Evolutionary conservation across 2,329 filamentous ascomycete genomes (phyloP).

Genomic region (Botrytis tulipae): DNA sequence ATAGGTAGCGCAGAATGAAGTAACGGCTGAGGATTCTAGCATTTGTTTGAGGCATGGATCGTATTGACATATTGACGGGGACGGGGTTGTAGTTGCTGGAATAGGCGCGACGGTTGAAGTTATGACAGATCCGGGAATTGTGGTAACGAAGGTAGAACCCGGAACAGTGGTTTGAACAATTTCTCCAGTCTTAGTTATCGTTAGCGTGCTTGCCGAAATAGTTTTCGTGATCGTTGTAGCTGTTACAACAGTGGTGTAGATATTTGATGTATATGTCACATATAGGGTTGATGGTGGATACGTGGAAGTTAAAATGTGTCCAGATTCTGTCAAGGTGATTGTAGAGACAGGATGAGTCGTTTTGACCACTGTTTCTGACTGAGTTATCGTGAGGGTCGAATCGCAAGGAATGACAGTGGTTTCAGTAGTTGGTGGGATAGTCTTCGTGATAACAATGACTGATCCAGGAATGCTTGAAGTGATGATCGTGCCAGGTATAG

Average conservation of each 20-base stretch:
- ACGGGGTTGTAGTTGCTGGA: neutral
- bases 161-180: conserved; percentile 5
- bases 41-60: neutral
- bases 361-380: neutral
- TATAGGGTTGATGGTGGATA: neutral
- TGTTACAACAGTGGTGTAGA: conserved; percentile 9
- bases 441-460: conserved; percentile 3
- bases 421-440: conserved; percentile 8
- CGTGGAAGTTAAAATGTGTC: neutral
- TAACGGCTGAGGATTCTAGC: neutral
- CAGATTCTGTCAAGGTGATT: conserved; percentile 5
- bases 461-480: conserved; percentile 10
- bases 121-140: neutral
- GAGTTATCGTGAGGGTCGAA: conserved; percentile 6
- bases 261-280: conserved; percentile 4
- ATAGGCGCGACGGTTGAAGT: neutral
- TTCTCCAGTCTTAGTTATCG: conserved; percentile 1
- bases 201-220: neutral
- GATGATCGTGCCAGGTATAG: neutral
- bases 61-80: neutral
- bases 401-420: conserved; percentile 6
- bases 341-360: conserved; percentile 7
- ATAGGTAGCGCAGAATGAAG: neutral
- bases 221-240: conserved; percentile 10
- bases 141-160: neutral